These are phyloP conservation scores for Paraglomus brasilianum DNA, from an alignment of 192 early-diverging fungal genomes.

Conservation along the genomic window DNA sequence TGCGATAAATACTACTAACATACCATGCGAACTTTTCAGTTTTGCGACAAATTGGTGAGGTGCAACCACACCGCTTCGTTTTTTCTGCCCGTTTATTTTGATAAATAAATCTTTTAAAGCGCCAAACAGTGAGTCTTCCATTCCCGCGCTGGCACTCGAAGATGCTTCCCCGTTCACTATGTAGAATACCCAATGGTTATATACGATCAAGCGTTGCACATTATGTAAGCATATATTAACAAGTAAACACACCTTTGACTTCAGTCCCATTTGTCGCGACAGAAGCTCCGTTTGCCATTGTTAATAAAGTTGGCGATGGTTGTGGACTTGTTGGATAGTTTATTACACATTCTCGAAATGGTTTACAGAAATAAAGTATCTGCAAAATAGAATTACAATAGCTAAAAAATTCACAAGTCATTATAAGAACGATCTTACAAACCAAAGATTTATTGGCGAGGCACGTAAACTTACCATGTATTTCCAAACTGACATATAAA, in stretches of 20 bases:
- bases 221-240: neutral
- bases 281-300: slow-evolving; percentile 22
- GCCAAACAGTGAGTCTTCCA: slow-evolving; percentile 82
- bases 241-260: neutral
- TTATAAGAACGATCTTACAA: neutral
- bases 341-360: slow-evolving; percentile 91
- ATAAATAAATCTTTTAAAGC: slow-evolving; percentile 85
- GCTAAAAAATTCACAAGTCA: slow-evolving; percentile 40
- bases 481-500: slow-evolving; percentile 23
- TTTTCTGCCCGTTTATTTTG: slow-evolving; percentile 78
- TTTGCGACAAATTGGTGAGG: slow-evolving; percentile 85
- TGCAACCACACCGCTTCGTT: slow-evolving; percentile 78
- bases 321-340: slow-evolving; percentile 63
- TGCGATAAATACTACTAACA: slow-evolving; percentile 20
- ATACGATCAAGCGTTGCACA: neutral
- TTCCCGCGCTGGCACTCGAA: slow-evolving; percentile 40
- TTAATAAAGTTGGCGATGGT: slow-evolving; percentile 36
- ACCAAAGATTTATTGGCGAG: neutral
- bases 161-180: slow-evolving; percentile 2
- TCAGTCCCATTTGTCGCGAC: slow-evolving; percentile 14
- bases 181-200: neutral
- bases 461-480: slow-evolving; percentile 7
- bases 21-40: slow-evolving; percentile 93
- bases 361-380: slow-evolving; percentile 91
- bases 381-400: slow-evolving; percentile 97